Evolutionary conservation across 495 filamentous ascomycete species (phyloP).

Genomic region (Neurospora tetraspora): DNA sequence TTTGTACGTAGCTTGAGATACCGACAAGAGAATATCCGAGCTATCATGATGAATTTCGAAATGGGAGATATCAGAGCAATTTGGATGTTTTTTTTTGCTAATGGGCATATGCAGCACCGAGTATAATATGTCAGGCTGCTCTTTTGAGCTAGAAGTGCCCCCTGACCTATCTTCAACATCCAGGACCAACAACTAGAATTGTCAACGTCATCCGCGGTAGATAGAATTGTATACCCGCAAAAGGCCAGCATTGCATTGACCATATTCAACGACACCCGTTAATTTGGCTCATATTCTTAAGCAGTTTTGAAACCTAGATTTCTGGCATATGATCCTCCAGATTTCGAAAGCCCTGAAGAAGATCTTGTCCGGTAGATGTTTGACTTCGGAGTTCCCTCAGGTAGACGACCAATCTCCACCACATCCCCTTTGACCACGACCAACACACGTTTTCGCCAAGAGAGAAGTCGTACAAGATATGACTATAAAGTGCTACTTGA

Average conservation of each 20-base stretch:
- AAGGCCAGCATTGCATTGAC: not conserved
- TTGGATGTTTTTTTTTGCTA: not conserved
- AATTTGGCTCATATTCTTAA: not conserved
- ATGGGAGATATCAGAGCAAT: not conserved
- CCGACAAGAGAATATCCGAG: not conserved
- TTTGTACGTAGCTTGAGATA: not conserved
- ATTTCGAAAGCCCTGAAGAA: not conserved
- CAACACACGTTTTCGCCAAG: not conserved
- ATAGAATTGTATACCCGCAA: not conserved
- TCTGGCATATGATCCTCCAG: not conserved
- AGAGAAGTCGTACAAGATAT: not conserved
- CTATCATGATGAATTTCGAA: not conserved
- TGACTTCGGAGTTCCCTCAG: not conserved
- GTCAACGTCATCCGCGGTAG: not conserved
- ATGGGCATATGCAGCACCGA: not conserved
- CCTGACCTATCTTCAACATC: not conserved
- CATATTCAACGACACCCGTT: not conserved
- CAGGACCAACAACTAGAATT: not conserved
- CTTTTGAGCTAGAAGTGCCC: not conserved
- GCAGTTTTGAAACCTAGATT: not conserved
- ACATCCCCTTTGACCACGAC: not conserved
- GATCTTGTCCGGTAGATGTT: not conserved
- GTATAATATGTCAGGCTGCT: not conserved
- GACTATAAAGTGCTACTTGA: accelerated
- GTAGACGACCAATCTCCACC: not conserved